These are phyloP conservation scores for Leishmania major DNA, from an alignment of 208 protist species.

Conservation along the genomic window DNA sequence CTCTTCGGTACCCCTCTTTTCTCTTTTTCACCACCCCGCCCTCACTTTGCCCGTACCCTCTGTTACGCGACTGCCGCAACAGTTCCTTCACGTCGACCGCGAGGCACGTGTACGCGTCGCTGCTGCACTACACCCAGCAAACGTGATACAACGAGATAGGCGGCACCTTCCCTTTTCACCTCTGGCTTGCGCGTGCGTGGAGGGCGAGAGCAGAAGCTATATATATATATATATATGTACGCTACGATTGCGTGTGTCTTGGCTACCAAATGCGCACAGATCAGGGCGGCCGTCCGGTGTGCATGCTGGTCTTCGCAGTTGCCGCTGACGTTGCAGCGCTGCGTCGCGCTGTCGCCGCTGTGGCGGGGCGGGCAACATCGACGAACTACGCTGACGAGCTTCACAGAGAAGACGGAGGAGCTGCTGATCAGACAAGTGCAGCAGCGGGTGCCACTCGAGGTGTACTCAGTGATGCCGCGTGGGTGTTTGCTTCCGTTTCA, in stretches of 20 bases:
- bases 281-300: neutral
- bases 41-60: neutral
- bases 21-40: neutral
- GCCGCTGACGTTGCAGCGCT: slow-evolving; percentile 1
- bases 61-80: neutral
- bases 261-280: neutral
- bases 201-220: neutral
- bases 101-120: neutral
- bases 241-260: neutral
- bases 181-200: neutral
- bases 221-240: neutral
- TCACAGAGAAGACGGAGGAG: neutral
- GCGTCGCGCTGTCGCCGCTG: neutral
- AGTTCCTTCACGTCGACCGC: neutral
- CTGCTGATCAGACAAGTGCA: neutral
- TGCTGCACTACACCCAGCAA: neutral
- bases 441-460: neutral
- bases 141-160: neutral
- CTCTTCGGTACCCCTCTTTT: neutral
- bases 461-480: neutral
- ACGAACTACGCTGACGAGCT: neutral
- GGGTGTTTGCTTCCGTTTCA: neutral
- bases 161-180: neutral
- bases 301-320: slow-evolving; percentile 20
- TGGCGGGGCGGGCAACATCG: neutral